Evolutionary conservation across 495 filamentous ascomycete species (phyloP), one percentile per base, ranked within the genome.

Genomic region (Darksidea phi): DNA sequence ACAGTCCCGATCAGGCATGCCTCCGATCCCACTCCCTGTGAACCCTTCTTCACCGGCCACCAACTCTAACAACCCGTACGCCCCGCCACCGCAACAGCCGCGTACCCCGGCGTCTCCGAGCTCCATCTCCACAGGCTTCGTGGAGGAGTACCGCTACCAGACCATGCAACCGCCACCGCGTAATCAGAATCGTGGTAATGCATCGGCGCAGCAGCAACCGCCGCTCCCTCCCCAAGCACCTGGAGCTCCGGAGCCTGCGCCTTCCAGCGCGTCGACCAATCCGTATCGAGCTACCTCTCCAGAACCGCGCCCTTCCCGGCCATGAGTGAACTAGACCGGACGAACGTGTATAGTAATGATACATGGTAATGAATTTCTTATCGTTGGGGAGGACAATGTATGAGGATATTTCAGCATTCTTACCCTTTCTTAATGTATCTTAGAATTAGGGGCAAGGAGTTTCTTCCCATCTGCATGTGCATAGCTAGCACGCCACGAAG

Each of bases 141-240:
- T 55, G 5, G 59, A 67, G 20, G 64, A 67, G 46, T 64, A 28
- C 12, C 61, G 57, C 47, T 59, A 60, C 51, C 63, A 66, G 57
- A 42, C 43, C 20, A 64, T 68, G 61, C 11, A 24, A 23, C 51
- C 51, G 1, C 59, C 51, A 17, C 47, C 42, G 20, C 34, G 53
- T 7, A 45, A 25, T 3, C 51, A 56, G 59, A 57, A 45, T 24
- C 51, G 57, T 15, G 15, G 15, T 13, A 43, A 43, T 43, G 15
- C 41, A 20, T 43, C 13, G 5, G 41, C 41, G 6, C 13, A n/a
- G 13, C 41, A 15, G 13, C 41, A 4, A 15, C 15, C 41, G 41
- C 4, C 6, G 41, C 41, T 6, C 5, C 5, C 3, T n/a, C 41
- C 41, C 6, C 41, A 15, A 43, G 15, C 41, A 15, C 41, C 41